A percentile compares a stretch with the other conserved stretches of the same genome.
These are phyloP conservation scores for Dimargaris cristalligena DNA, from an alignment of 192 early-diverging fungal species.

Conservation along the genomic window DNA sequence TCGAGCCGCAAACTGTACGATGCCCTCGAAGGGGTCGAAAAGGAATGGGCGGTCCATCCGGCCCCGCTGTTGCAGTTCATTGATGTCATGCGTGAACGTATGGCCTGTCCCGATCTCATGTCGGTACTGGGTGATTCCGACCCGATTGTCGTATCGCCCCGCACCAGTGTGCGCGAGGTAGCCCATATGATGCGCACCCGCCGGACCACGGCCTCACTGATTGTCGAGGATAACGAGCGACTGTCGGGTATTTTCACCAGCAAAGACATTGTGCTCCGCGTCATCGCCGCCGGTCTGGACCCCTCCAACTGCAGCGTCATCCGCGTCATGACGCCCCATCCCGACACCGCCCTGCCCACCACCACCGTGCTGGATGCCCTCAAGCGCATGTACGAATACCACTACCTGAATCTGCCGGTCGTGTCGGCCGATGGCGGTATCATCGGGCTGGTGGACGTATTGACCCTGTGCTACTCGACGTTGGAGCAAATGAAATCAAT, in stretches of 20 bases:
- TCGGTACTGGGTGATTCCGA: constrained; percentile 55
- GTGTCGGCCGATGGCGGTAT: constrained; percentile 50
- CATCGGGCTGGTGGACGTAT: constrained; percentile 65
- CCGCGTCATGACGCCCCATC: constrained; percentile 91
- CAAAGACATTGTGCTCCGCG: constrained; percentile 75
- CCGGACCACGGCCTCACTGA: constrained; percentile 57
- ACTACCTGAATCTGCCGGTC: constrained; percentile 72
- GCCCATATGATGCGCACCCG: constrained; percentile 54
- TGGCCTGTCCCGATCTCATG: constrained; percentile 80
- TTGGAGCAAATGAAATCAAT: constrained; percentile 65
- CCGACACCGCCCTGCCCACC: constrained; percentile 51
- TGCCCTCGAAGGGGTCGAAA: constrained; percentile 63
- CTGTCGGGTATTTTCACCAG: constrained; percentile 87
- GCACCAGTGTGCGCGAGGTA: constrained; percentile 50
- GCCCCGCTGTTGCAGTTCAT: constrained; percentile 52
- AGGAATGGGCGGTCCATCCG: constrained; percentile 58
- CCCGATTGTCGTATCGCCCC: constrained; percentile 42
- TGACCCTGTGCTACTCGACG: constrained; percentile 65
- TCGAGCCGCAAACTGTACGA: constrained; percentile 66
- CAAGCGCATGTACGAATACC: constrained; percentile 73
- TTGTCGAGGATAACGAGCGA: constrained; percentile 43
- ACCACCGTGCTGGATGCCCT: constrained; percentile 68
- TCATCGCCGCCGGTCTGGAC: constrained; percentile 73
- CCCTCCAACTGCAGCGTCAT: constrained; percentile 83
- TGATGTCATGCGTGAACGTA: constrained; percentile 57